Base-by-base conservation (phyloP, 2,329 filamentous ascomycete species). In the Nemania bipapillata region DNA sequence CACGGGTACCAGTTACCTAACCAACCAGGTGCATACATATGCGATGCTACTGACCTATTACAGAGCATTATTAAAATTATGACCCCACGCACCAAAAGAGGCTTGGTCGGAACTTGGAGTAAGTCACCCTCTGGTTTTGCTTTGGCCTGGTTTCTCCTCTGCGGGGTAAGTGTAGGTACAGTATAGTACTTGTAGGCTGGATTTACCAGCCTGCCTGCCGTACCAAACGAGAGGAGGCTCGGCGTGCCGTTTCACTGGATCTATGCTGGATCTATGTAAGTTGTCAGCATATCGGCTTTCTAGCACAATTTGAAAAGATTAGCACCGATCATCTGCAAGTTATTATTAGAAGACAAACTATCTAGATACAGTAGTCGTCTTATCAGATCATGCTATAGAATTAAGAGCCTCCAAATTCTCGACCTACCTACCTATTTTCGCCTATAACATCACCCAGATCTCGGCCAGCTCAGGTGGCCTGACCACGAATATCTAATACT, bases 331-430 rank as follows among this genome's bases (percentile, higher is more conserved):
- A 26, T 53, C 37, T 24, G 37, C 54, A 52, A 57, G 52, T 61
- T 68, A 68, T 68, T 53, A 57, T 68, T 68, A 65, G 66, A 68
- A 65, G 35, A 37, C 42, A 56, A 22, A 17, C 37, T 24, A 30
- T 22, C 54, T 17, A 30, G 12, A 35, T 4, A 4, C 28, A n/a
- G 11, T 20, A 28, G 49, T 35, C 9, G 24, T 55, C 56, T 65
- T 68, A 60, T 68, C 56, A 61, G 35, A 45, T 55, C 35, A 65
- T 65, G 54, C 65, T 60, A 56, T 57, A 60, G 54, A 40, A 57
- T 22, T 15, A 56, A 57, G 53, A 64, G 54, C 35, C 53, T 54
- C 62, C 24, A 59, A 22, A 6, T 11, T 57, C 8, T 12, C 32
- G 7, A 3, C 52, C 42, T 57, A 42, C 17, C 32, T 42, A 32